Conservation (phyloP, 164 flowering plant genomes). For the Dillenia turbinata region DNA sequence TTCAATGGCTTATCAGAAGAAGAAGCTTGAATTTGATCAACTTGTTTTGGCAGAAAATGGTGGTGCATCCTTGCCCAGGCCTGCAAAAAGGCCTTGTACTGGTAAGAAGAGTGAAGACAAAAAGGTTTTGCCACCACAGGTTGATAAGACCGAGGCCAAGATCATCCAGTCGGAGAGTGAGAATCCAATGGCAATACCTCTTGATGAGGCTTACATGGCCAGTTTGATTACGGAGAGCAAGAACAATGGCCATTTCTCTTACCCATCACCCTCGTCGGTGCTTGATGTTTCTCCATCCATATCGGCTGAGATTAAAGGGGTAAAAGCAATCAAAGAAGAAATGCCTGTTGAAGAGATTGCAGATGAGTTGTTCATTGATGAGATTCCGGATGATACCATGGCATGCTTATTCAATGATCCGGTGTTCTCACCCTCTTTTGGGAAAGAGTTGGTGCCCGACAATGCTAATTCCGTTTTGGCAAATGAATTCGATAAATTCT, state of each 20-base stretch:
- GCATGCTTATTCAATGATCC: conserved; percentile 3
- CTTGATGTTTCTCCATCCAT: conserved; percentile 14
- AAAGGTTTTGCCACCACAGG: too few relatives aligned
- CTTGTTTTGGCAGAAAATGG: too few relatives aligned
- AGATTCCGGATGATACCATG: not conserved
- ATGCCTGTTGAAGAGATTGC: too few relatives aligned
- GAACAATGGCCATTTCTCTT: conserved; percentile 1
- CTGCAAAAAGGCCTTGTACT: too few relatives aligned
- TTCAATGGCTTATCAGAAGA: conserved; percentile 18
- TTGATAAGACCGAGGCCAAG: too few relatives aligned
- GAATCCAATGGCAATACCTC: too few relatives aligned
- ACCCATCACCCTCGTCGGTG: conserved; percentile 25
- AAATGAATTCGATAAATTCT: not conserved
- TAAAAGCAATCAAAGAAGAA: conserved; percentile 1
- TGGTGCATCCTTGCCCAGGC: too few relatives aligned
- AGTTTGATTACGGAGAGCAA: not conserved
- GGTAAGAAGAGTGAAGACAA: too few relatives aligned
- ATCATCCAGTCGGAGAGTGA: too few relatives aligned
- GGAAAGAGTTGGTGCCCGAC: not conserved
- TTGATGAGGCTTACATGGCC: too few relatives aligned
- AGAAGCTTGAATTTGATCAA: conserved; percentile 16
- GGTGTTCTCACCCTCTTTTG: not conserved
- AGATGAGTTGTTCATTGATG: too few relatives aligned
- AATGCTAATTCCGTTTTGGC: not conserved
- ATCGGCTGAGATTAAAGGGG: not conserved